Evolutionary conservation across 2,329 filamentous ascomycete genomes (phyloP).

Genomic region (Emergomyces africanus): DNA sequence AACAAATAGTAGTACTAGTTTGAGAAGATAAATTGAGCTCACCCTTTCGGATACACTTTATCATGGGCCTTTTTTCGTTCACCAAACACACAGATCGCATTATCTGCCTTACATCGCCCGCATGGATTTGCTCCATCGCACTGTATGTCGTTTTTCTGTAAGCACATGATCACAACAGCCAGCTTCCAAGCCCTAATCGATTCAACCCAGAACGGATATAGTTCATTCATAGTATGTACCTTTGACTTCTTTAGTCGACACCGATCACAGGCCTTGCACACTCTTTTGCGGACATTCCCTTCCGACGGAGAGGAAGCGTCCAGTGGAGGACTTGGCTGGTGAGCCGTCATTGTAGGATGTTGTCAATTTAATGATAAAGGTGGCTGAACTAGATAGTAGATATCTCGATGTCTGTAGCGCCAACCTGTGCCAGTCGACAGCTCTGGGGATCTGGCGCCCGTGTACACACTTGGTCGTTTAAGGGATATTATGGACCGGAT

Average conservation of each 20-base stretch:
- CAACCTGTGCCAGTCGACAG: background rate
- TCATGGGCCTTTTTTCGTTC: constrained; percentile 54
- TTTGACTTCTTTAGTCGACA: constrained; percentile 56
- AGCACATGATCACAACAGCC: constrained; percentile 6
- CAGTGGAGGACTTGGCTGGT: constrained; percentile 25
- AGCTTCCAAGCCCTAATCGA: background rate
- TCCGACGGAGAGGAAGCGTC: constrained; percentile 30
- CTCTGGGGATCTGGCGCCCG: background rate
- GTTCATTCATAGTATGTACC: constrained; percentile 33
- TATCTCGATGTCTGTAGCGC: background rate
- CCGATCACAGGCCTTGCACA: constrained; percentile 54
- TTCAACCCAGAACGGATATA: background rate
- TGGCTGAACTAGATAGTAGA: background rate
- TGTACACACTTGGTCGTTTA: background rate
- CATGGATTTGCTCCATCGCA: constrained; percentile 52
- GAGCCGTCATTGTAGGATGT: constrained; percentile 26
- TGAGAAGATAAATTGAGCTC: constrained; percentile 17
- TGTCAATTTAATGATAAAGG: too few species aligned
- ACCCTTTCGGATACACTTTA: constrained; percentile 58
- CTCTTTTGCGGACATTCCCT: constrained; percentile 42
- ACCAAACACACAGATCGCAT: constrained; percentile 52
- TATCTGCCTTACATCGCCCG: constrained; percentile 49
- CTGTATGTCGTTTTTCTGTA: constrained; percentile 19
- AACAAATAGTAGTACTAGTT: background rate
- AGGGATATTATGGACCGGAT: background rate